A percentile compares a stretch with the other conserved stretches of the same genome.
Evolutionary conservation across 2,329 filamentous ascomycete genomes (phyloP).

Genomic region (Metarhizium guizhouense): DNA sequence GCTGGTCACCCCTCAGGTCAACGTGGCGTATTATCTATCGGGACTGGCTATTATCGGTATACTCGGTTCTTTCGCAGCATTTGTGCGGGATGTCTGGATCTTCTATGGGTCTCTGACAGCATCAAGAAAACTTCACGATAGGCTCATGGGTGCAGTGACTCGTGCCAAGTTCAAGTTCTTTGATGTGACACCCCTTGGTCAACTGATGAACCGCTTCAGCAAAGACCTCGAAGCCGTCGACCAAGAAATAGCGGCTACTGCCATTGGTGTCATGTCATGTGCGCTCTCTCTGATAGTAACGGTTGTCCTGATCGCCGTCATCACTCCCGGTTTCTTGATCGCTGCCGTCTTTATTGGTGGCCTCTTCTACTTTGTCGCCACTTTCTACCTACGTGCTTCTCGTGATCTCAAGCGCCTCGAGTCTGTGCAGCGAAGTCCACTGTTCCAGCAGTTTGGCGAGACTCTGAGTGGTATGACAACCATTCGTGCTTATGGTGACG

Average conservation of each 20-base stretch:
- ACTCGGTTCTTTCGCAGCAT: constrained; percentile 69
- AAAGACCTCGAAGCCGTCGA: constrained; percentile 94
- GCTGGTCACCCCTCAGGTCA: constrained; percentile 46
- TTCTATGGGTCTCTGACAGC: constrained; percentile 89
- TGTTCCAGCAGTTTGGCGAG: constrained; percentile 98
- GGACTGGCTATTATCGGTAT: constrained; percentile 76
- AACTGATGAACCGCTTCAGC: constrained; percentile 97
- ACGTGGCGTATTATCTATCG: constrained; percentile 74
- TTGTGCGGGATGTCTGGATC: constrained; percentile 76
- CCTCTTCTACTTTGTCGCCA: constrained; percentile 74
- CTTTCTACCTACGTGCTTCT: constrained; percentile 87
- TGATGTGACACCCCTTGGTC: constrained; percentile 87
- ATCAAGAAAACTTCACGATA: constrained; percentile 73
- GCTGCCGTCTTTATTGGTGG: constrained; percentile 76
- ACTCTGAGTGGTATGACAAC: constrained; percentile 92
- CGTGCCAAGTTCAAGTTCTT: constrained; percentile 97
- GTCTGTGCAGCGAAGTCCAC: constrained; percentile 83
- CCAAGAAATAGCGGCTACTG: constrained; percentile 88
- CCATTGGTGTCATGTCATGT: constrained; percentile 65
- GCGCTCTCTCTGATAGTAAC: constrained; percentile 68
- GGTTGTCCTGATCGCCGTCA: constrained; percentile 73
- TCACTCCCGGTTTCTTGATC: constrained; percentile 86
- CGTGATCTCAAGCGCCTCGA: constrained; percentile 91
- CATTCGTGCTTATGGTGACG: constrained; percentile 92
- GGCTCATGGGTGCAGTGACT: constrained; percentile 68